A percentile compares a stretch with the other conserved stretches of the same genome.
Conservation (phyloP, 768 basidiomycete species). For the Mycena crocata region DNA sequence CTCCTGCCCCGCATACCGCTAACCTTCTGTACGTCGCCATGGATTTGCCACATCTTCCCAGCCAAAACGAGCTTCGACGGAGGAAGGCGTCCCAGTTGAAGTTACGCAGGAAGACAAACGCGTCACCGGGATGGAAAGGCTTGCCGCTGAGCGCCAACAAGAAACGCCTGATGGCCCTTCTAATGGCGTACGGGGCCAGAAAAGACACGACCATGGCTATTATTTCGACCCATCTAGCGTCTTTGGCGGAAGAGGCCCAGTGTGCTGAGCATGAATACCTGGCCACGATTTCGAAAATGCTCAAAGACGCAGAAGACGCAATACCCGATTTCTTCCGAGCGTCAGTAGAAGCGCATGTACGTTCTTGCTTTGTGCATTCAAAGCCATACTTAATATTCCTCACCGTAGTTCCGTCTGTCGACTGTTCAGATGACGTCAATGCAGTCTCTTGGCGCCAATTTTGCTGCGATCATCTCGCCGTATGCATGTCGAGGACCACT, state of each 20-base stretch:
- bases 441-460: too few relatives aligned
- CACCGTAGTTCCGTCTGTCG: too few relatives aligned
- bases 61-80: too few relatives aligned
- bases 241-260: conserved; percentile 41
- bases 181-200: conserved; percentile 3
- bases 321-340: too few relatives aligned
- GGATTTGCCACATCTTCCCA: not conserved
- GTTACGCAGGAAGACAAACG: not conserved
- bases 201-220: conserved; percentile 11
- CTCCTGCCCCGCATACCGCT: too few relatives aligned
- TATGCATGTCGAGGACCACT: too few relatives aligned
- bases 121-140: not conserved
- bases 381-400: too few relatives aligned
- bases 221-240: conserved; percentile 45
- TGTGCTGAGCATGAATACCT: conserved; percentile 26
- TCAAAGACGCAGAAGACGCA: conserved; percentile 12
- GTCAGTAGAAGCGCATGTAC: too few relatives aligned
- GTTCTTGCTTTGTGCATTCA: too few relatives aligned
- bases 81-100: not conserved
- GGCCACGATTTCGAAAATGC: not conserved
- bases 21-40: not conserved
- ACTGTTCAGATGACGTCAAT: too few relatives aligned
- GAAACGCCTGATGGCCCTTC: conserved; percentile 5
- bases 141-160: not conserved
- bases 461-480: too few relatives aligned